A percentile compares a stretch with the other conserved stretches of the same genome.
Conservation (phyloP, 352 stramenopile genomes). For the Globisporangium nagaii region DNA sequence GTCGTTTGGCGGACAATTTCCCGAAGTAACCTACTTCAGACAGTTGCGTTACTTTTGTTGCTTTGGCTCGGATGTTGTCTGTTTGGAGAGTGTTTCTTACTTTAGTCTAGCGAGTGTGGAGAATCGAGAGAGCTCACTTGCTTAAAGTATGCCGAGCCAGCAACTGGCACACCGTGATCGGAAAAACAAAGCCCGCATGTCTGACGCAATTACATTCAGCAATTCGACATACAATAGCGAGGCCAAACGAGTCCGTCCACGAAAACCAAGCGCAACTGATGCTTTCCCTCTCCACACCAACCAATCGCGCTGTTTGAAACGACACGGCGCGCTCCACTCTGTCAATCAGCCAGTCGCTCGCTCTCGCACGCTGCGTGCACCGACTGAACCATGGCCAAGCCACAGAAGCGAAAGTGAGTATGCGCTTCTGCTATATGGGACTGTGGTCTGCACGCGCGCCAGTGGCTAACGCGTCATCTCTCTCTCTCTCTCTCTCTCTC, state of each 20-base stretch:
- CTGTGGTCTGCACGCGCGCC: background rate
- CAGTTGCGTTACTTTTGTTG: background rate
- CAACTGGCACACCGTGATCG: too few relatives aligned
- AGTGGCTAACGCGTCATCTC: background rate
- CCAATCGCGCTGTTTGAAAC: conserved; percentile 10
- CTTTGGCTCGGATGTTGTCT: background rate
- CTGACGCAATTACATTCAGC: too few relatives aligned
- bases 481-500: background rate
- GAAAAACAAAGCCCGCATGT: too few relatives aligned
- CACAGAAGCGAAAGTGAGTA: conserved; percentile 50
- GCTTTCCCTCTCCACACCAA: conserved; percentile 11
- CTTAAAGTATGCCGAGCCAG: background rate
- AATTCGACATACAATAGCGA: background rate
- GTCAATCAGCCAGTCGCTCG: conserved; percentile 7
- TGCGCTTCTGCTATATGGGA: background rate
- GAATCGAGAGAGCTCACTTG: background rate
- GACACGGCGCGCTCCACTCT: conserved; percentile 5
- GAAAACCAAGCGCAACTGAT: background rate
- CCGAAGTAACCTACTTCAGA: too few relatives aligned
- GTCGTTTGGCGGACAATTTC: background rate
- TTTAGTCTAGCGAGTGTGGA: background rate
- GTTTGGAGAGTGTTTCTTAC: background rate
- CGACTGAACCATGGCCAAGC: conserved; percentile 36
- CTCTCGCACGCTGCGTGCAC: background rate
- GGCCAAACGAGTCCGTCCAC: background rate